Base-by-base conservation (phyloP, 306 rosid genomes). In the Prunus mume region DNA sequence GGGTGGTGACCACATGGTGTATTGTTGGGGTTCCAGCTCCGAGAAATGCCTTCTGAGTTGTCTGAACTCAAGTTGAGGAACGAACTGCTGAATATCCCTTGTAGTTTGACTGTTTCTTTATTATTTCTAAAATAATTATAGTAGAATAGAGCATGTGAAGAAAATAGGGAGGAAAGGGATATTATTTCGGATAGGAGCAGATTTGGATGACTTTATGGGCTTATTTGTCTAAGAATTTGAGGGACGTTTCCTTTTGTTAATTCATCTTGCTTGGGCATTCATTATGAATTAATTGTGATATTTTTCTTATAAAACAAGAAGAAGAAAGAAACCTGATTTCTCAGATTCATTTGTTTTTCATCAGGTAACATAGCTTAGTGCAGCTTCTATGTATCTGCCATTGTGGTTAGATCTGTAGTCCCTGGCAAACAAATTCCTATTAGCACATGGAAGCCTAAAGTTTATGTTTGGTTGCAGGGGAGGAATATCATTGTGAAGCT, bases 401-500 rank as follows among this genome's bases (percentile, higher is more conserved):
- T 12, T 22, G 1, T 47, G 43, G 41, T 68, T 68, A 47, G 25
- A 28, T 47, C 9, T 9, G 5, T 43, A 17, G 9, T 57, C 19
- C 2, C 52, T 19, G 24, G 50, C 20, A 61, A 52, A 38, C 20
- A 24, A 32, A 46, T 55, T 14, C 3, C 9, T 9, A n/a, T 32
- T 50, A 45, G 13, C 41, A n/a, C 25, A 65, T 28, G 27, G 5
- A 50, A 49, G 75, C 71, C 50, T 45, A 14, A 82, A 47, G 22
- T 65, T 76, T 65, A 38, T 50, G 22, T 61, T 62, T 78, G 38
- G 70, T 82, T 82, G 79, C 86, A 93, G 96, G 98, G 91, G 62
- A 86, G 96, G 83, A 89, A 77, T 70, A 72, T 90, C 69, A 80
- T 84, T 41, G 93, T 86, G 67, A 93, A 93, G 85, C 91, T 80